Evolutionary conservation across 148 eudicot genomes (phyloP).

Genomic region (Linanthus parryae): DNA sequence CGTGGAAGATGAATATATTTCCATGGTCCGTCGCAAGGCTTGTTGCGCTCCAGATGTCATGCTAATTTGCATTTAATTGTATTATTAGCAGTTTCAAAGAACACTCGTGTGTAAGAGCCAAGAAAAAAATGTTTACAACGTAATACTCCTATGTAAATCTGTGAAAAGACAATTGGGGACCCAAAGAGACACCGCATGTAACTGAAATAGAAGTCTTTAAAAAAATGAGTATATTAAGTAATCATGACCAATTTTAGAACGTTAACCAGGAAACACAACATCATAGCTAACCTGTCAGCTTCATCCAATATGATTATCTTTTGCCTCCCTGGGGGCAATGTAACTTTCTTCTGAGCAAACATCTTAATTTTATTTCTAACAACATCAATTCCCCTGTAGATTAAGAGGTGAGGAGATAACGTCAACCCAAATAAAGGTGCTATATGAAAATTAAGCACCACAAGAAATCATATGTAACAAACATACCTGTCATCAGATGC

Average conservation of each 20-base stretch:
- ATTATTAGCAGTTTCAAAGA: constrained; percentile 8
- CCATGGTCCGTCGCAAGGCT: constrained; percentile 96
- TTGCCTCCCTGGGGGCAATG: constrained; percentile 88
- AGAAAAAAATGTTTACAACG: neutral
- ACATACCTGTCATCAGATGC: constrained; percentile 90
- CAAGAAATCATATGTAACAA: neutral
- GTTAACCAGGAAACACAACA: neutral
- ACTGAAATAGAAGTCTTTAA: no score
- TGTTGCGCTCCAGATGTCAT: constrained; percentile 99
- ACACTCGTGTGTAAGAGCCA: neutral
- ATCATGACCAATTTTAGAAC: no score
- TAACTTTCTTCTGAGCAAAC: constrained; percentile 98
- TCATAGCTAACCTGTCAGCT: constrained; percentile 76
- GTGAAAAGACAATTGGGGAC: no score
- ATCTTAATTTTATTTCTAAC: constrained; percentile 98
- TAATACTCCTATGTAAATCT: no score
- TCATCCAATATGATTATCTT: constrained; percentile 89
- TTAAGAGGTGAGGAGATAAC: constrained; percentile 3
- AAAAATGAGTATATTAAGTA: no score
- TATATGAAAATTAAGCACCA: neutral
- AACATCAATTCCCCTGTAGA: constrained; percentile 88
- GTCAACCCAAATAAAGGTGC: neutral
- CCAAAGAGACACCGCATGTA: no score
- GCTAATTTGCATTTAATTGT: constrained; percentile 28
- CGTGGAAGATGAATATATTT: constrained; percentile 89